A percentile compares a stretch with the other conserved stretches of the same genome.
phyloP scores from a whole-genome alignment of 768 basidiomycete species.

The Kwoniella botswanensis region DNA sequence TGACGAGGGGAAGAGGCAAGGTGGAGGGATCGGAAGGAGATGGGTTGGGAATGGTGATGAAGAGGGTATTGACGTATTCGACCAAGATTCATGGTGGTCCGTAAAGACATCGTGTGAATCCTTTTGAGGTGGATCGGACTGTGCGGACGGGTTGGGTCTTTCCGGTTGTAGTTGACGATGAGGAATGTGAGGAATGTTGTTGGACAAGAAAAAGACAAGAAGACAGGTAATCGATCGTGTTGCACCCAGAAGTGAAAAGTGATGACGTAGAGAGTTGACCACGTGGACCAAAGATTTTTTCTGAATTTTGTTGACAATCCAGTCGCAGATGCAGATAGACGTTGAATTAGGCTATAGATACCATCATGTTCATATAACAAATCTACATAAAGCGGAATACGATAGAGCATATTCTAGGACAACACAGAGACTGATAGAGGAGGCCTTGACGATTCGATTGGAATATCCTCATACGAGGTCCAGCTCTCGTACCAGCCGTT shows the following conservation, averaged over 20 bases:
- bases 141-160: too few species aligned
- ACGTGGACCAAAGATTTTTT: conserved; percentile 5
- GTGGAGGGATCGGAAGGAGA: conserved; percentile 6
- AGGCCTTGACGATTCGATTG: too few species aligned
- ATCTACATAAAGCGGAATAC: background rate
- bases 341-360: background rate
- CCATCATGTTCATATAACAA: too few species aligned
- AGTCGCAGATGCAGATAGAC: background rate
- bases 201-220: background rate
- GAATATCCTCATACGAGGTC: too few species aligned
- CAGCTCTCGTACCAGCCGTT: background rate
- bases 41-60: background rate
- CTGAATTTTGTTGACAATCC: conserved; percentile 12
- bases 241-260: conserved; percentile 3
- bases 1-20: background rate
- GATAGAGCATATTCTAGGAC: too few species aligned
- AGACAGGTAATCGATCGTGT: conserved; percentile 7
- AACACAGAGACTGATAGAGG: too few species aligned
- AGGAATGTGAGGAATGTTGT: conserved; percentile 3
- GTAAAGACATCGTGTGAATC: conserved; percentile 4
- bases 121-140: background rate
- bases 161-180: background rate
- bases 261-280: conserved; percentile 15
- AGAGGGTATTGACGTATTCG: background rate
- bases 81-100: background rate